Conservation (phyloP, 805 yeast genomes). For the Debaryomyces prosopidis region DNA sequence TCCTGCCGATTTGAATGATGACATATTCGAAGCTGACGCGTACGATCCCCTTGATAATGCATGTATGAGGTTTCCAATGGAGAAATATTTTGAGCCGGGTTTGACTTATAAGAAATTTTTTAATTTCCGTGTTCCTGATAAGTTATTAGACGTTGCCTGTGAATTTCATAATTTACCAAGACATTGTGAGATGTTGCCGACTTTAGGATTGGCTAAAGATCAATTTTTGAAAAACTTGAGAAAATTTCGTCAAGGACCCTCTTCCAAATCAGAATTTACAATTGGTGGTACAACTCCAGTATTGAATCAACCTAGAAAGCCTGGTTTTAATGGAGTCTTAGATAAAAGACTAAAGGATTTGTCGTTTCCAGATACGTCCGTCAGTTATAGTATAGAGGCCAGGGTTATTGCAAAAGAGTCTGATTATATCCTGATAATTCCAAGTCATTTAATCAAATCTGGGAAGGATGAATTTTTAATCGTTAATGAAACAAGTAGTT, state of each 20-base stretch:
- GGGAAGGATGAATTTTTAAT: constrained; percentile 35
- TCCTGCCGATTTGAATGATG: constrained; percentile 38
- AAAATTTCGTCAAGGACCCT: constrained; percentile 7
- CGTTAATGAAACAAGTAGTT: constrained; percentile 31
- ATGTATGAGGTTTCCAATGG: constrained; percentile 33
- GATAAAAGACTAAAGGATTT: constrained; percentile 33
- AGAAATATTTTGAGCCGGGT: constrained; percentile 36
- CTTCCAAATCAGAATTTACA: background rate
- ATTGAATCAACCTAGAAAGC: background rate
- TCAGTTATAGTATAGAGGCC: constrained; percentile 38
- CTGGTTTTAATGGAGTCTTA: constrained; percentile 1
- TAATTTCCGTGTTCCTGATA: constrained; percentile 42
- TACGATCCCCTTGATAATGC: constrained; percentile 43
- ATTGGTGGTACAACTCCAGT: background rate
- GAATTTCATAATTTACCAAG: constrained; percentile 32
- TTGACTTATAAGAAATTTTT: constrained; percentile 42
- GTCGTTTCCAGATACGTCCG: constrained; percentile 34
- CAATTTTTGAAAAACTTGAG: constrained; percentile 20
- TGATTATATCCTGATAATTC: constrained; percentile 23
- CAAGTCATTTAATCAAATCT: constrained; percentile 4
- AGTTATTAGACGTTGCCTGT: constrained; percentile 41
- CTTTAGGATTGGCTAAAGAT: constrained; percentile 34
- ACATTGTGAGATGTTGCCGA: constrained; percentile 39
- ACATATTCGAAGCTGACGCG: constrained; percentile 26
- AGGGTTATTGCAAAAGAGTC: constrained; percentile 42